Conservation (phyloP, 352 stramenopile species). For the Plasmopara halstedii region DNA sequence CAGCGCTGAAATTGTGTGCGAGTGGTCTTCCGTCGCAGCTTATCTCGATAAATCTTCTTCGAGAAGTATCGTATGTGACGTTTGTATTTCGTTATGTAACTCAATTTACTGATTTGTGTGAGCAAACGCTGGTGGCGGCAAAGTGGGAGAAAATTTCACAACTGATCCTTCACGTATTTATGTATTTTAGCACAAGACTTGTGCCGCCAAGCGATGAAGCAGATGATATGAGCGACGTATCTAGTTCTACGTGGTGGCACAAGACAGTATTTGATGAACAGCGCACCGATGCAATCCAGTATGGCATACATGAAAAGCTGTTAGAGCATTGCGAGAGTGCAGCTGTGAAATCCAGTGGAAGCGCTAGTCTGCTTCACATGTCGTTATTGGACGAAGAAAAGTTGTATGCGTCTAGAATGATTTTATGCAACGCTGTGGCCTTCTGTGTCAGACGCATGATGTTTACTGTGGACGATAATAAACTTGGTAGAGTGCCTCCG, state of each 20-base stretch:
- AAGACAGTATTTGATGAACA: constrained; percentile 37
- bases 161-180: constrained; percentile 52
- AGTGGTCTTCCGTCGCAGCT: constrained; percentile 17
- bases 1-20: constrained; percentile 51
- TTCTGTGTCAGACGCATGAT: constrained; percentile 74
- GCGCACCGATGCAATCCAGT: constrained; percentile 34
- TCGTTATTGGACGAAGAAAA: constrained; percentile 74
- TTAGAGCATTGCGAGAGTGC: constrained; percentile 31
- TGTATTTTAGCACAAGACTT: constrained; percentile 56
- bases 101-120: constrained; percentile 63
- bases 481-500: constrained; percentile 27
- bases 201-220: constrained; percentile 30
- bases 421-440: constrained; percentile 65
- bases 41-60: constrained; percentile 49
- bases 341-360: constrained; percentile 21
- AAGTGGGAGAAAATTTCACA: constrained; percentile 81
- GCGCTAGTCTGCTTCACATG: constrained; percentile 37
- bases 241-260: constrained; percentile 47
- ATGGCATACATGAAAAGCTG: constrained; percentile 32
- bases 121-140: constrained; percentile 40
- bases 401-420: constrained; percentile 73
- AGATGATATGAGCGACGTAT: constrained; percentile 17
- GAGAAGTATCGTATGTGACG: constrained; percentile 67
- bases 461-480: constrained; percentile 37
- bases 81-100: constrained; percentile 76